Conservation (phyloP, 164 flowering plant genomes). For the Stephania japonica region DNA sequence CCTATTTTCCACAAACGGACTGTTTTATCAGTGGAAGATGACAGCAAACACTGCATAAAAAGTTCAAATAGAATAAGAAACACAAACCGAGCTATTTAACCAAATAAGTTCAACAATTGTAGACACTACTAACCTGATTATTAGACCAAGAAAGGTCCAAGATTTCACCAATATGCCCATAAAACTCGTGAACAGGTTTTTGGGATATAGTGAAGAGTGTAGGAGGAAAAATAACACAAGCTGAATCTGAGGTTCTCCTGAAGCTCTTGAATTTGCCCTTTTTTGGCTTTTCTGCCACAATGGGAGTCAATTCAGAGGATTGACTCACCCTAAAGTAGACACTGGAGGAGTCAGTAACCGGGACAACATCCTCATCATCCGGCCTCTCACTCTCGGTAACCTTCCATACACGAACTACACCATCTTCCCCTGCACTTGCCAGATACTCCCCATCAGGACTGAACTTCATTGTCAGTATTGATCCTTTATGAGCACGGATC, state of each 20-base stretch:
- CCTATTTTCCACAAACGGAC: constrained; percentile 92
- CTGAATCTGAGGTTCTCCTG: constrained; percentile 39
- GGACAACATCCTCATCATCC: constrained; percentile 25
- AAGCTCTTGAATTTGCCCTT: constrained; percentile 22
- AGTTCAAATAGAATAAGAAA: constrained; percentile 5
- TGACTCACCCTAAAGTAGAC: constrained; percentile 40
- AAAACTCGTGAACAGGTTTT: constrained; percentile 65
- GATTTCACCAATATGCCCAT: constrained; percentile 66
- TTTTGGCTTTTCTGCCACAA: constrained; percentile 34
- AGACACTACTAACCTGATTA: constrained; percentile 46
- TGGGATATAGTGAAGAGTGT: constrained; percentile 49
- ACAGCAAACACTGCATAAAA: constrained; percentile 66
- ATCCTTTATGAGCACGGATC: constrained; percentile 62
- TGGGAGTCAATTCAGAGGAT: constrained; percentile 36
- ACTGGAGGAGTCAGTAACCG: constrained; percentile 43
- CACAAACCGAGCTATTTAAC: neutral
- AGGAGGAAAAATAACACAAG: constrained; percentile 60
- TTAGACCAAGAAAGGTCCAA: constrained; percentile 83
- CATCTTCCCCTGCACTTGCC: constrained; percentile 83
- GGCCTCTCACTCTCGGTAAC: constrained; percentile 51
- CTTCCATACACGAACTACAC: constrained; percentile 68
- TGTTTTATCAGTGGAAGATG: constrained; percentile 82
- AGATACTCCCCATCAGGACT: constrained; percentile 63
- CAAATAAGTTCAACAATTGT: neutral
- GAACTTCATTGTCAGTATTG: constrained; percentile 72